Evolutionary conservation across 805 yeast genomes (phyloP).

Genomic region (Maudiozyma turicensis): DNA sequence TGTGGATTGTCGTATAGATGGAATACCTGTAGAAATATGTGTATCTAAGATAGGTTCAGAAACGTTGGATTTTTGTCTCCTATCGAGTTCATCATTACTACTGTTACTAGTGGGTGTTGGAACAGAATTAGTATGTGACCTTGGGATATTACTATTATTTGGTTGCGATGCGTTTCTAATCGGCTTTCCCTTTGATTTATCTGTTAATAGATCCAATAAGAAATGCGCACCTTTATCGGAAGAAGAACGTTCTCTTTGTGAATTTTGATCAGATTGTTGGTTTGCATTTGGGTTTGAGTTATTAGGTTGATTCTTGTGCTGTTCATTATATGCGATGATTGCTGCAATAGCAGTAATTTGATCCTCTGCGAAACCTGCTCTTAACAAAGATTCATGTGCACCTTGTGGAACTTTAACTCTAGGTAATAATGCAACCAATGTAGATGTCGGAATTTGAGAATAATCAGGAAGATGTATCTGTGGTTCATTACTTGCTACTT

Average conservation of each 20-base stretch:
- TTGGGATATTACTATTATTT: background rate
- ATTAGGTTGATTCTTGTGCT: slow-evolving; percentile 11
- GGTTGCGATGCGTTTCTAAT: background rate
- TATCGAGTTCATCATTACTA: background rate
- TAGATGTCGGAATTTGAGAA: slow-evolving; percentile 25
- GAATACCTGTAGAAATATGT: background rate
- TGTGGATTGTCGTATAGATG: background rate
- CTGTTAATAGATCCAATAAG: slow-evolving; percentile 1
- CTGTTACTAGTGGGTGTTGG: background rate
- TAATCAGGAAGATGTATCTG: slow-evolving; percentile 25
- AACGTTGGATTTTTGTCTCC: background rate
- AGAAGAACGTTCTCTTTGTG: background rate
- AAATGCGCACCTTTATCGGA: slow-evolving; percentile 1
- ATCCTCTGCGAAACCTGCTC: slow-evolving; percentile 56
- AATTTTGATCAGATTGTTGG: background rate
- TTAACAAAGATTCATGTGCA: slow-evolving; percentile 50
- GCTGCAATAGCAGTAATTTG: slow-evolving; percentile 71
- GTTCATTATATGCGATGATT: slow-evolving; percentile 61
- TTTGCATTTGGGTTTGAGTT: background rate
- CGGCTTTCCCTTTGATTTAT: background rate
- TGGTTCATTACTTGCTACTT: background rate
- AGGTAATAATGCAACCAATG: slow-evolving; percentile 40
- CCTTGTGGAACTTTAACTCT: slow-evolving; percentile 64
- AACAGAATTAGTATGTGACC: background rate
- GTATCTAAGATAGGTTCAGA: background rate